Percentiles rank a stretch among this genome's conserved stretches.
These are phyloP conservation scores for Erodium maritimum DNA, from an alignment of 345 rosid species.

Conservation along the genomic window DNA sequence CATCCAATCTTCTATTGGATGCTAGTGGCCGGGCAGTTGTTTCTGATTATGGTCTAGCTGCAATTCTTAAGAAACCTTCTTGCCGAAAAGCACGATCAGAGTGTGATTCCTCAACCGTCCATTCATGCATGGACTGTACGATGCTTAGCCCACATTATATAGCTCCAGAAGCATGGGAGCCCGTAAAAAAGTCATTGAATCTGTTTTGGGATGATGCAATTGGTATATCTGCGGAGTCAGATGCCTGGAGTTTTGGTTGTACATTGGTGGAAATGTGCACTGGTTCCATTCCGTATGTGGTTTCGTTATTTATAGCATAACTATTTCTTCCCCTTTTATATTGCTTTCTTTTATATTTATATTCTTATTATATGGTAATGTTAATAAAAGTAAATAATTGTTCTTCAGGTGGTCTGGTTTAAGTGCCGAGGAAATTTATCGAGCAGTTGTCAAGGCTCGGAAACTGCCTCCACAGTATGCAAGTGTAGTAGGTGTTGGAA, in stretches of 20 bases:
- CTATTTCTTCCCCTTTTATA: conserved; percentile 12
- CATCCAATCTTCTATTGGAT: conserved; percentile 89
- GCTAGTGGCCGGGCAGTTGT: conserved; percentile 73
- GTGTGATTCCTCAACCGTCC: conserved; percentile 49
- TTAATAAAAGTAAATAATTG: conserved; percentile 5
- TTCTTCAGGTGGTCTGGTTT: conserved; percentile 83
- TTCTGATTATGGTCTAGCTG: conserved; percentile 88
- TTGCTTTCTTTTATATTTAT: conserved; percentile 2
- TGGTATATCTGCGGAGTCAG: conserved; percentile 81
- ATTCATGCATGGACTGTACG: conserved; percentile 78
- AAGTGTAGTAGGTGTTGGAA: conserved; percentile 93
- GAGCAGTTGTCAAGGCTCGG: conserved; percentile 72
- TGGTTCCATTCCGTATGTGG: conserved; percentile 88
- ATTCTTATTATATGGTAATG: conserved; percentile 1
- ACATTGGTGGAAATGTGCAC: conserved; percentile 99
- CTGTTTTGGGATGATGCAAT: conserved; percentile 90
- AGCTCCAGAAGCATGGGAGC: conserved; percentile 99
- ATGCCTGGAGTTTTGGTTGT: conserved; percentile 99
- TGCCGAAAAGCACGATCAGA: conserved; percentile 61
- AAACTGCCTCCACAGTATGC: conserved; percentile 93
- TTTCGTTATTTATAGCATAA: neutral
- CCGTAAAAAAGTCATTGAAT: conserved; percentile 73
- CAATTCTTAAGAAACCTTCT: conserved; percentile 76
- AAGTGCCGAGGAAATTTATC: conserved; percentile 81
- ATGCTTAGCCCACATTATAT: conserved; percentile 84